These are phyloP conservation scores for Aspergillus indologenus DNA, from an alignment of 495 filamentous ascomycete genomes.

Conservation along the genomic window DNA sequence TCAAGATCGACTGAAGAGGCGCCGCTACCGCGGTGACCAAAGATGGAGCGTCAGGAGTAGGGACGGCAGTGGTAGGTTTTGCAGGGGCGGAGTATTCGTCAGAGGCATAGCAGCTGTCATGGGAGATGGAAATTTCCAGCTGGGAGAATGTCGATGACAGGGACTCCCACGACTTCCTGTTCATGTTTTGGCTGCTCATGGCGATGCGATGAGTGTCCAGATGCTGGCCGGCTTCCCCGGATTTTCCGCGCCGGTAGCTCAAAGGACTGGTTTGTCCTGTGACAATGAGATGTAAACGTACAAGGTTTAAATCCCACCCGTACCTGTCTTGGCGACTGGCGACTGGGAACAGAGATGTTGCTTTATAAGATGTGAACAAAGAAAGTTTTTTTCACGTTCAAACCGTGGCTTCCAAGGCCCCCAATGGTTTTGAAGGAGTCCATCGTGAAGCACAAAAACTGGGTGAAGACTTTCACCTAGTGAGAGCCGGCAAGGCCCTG, in stretches of 20 bases:
- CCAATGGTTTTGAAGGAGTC: conserved; percentile 28
- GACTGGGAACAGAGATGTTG: not conserved
- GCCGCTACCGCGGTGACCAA: conserved; percentile 17
- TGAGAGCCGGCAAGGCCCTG: conserved; percentile 30
- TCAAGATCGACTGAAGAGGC: conserved; percentile 31
- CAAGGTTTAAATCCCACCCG: not conserved
- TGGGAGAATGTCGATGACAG: conserved; percentile 40
- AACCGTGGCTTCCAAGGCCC: conserved; percentile 37
- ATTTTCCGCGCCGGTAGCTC: not conserved
- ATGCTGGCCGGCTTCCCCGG: conserved; percentile 6
- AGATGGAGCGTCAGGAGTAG: conserved; percentile 23
- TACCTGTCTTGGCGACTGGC: conserved; percentile 2
- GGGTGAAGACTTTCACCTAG: conserved; percentile 29
- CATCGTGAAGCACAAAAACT: conserved; percentile 31
- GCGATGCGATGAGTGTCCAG: conserved; percentile 6
- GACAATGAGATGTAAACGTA: not conserved
- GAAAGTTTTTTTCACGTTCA: conserved; percentile 11
- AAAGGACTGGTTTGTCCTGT: not conserved
- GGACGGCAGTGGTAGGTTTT: conserved; percentile 24
- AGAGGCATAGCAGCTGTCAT: conserved; percentile 47
- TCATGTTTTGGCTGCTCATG: conserved; percentile 28
- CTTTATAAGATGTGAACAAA: conserved; percentile 7
- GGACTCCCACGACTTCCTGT: conserved; percentile 42
- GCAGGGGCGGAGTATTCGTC: conserved; percentile 43
- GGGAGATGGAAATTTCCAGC: conserved; percentile 43